Conservation (phyloP, 768 basidiomycete species). For the Lanmaoa rubissima region DNA sequence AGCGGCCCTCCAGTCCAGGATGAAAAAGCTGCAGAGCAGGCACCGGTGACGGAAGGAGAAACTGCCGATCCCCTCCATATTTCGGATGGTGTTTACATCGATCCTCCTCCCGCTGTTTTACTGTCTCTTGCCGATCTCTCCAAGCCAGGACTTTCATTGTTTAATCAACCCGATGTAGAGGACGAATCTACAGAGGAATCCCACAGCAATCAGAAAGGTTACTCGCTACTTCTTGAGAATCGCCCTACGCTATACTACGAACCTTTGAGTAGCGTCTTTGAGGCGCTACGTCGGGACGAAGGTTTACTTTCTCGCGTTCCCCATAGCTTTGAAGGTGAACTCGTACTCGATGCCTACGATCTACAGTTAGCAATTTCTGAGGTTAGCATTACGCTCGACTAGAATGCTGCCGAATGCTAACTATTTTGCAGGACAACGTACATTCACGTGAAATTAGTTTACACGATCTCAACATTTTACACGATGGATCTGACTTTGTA, state of each 20-base stretch:
- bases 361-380: slow-evolving; percentile 63
- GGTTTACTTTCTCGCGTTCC: slow-evolving; percentile 42
- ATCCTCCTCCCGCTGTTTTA: slow-evolving; percentile 70
- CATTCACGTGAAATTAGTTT: slow-evolving; percentile 66
- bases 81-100: slow-evolving; percentile 68
- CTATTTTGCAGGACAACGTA: slow-evolving; percentile 55
- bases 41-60: slow-evolving; percentile 11
- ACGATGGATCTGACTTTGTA: slow-evolving; percentile 59
- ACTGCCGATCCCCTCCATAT: slow-evolving; percentile 52
- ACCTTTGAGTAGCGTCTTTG: slow-evolving; percentile 66
- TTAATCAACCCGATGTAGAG: slow-evolving; percentile 48
- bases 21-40: slow-evolving; percentile 14
- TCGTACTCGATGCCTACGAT: slow-evolving; percentile 70
- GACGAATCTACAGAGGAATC: slow-evolving; percentile 18
- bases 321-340: slow-evolving; percentile 55
- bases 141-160: slow-evolving; percentile 46
- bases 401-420: slow-evolving; percentile 4
- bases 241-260: slow-evolving; percentile 77
- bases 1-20: slow-evolving; percentile 1
- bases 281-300: slow-evolving; percentile 66
- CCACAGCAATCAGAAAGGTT: slow-evolving; percentile 19
- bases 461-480: slow-evolving; percentile 69
- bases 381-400: slow-evolving; percentile 36
- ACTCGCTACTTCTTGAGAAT: slow-evolving; percentile 54
- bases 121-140: slow-evolving; percentile 43